Evolutionary conservation across 2,329 filamentous ascomycete genomes (phyloP).

Genomic region (Penicillium thymicola): DNA sequence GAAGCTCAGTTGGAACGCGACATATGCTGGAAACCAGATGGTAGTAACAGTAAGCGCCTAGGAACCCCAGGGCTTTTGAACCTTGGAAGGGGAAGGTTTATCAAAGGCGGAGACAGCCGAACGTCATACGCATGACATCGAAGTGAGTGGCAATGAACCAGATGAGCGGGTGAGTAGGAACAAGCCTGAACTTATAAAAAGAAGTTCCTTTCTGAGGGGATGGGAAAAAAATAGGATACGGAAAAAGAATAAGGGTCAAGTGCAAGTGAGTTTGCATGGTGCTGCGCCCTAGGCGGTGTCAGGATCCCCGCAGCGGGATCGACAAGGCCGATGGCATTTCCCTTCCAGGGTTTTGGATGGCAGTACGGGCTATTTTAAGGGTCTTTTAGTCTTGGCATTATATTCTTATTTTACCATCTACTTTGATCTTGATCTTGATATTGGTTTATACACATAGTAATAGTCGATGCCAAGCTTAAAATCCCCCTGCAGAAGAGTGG

Average conservation of each 20-base stretch:
- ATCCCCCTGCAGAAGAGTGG: not conserved
- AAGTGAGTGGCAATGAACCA: not conserved
- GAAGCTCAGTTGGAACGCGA: not conserved
- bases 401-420: not conserved
- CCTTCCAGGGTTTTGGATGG: not conserved
- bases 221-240: not conserved
- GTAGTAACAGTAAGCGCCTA: not conserved
- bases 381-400: slow-evolving; percentile 3
- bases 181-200: not conserved
- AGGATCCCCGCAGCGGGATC: slow-evolving; percentile 21
- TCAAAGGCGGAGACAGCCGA: slow-evolving; percentile 3
- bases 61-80: not conserved
- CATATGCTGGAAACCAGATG: not conserved
- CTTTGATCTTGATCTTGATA: not conserved
- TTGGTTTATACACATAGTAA: not conserved
- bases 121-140: slow-evolving; percentile 10
- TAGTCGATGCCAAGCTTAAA: not conserved
- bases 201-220: too few relatives aligned
- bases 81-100: not conserved
- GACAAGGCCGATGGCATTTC: slow-evolving; percentile 9
- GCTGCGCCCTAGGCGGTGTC: slow-evolving; percentile 18
- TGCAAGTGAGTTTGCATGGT: not conserved
- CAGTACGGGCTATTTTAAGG: not conserved
- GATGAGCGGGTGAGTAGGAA: not conserved
- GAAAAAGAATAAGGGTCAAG: not conserved